Evolutionary conservation across 179 eudicot species (phyloP), one percentile per base, ranked within the genome.

Genomic region (Carnegiea gigantea): DNA sequence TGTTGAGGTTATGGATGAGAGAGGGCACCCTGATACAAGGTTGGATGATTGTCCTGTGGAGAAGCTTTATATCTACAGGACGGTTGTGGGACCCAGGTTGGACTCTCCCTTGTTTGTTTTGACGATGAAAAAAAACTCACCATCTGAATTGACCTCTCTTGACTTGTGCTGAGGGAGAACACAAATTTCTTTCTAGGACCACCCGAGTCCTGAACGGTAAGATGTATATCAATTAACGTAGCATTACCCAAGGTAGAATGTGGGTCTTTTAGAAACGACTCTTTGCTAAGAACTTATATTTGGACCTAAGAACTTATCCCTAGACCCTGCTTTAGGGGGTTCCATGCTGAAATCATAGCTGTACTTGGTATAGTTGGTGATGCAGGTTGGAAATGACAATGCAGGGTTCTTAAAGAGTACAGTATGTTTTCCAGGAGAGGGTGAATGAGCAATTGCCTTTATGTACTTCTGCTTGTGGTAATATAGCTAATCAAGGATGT

Each of bases 1-100:
- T 60, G 97, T 96, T 3, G 99, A 96, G 86, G 99, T 96, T 2
- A 94, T 96, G 51, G 96, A 96, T 71, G 98, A 92, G 88, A 88
- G 91, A 60, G 99, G 92, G 13, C 90, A 89, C 33, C 93, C 92
- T 2, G 88, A 86, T 26, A 80, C 88, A 0, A 86, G 90, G 81
- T 82, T 90, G 0, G 91, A 93, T 48, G 89, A 86, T 76, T 85
- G 85, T 54, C 86, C 88, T 0, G 92, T 96, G 0, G 98, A 96
- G 84, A 94, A 91, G 84, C 91, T 96, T 44, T 96, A 94, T 75
- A 86, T 93, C 13, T 95, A 95, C 79, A 85, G 99, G 64, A 82
- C 98, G 0, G 87, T 94, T 82, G 90, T 89, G 10, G 98, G 99
- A 20, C 97, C 90, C 17, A 87, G 98, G 87, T 78, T 77, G 43